Base-by-base conservation (phyloP, 148 eudicot genomes). In the Vaccinium vitisidaea region DNA sequence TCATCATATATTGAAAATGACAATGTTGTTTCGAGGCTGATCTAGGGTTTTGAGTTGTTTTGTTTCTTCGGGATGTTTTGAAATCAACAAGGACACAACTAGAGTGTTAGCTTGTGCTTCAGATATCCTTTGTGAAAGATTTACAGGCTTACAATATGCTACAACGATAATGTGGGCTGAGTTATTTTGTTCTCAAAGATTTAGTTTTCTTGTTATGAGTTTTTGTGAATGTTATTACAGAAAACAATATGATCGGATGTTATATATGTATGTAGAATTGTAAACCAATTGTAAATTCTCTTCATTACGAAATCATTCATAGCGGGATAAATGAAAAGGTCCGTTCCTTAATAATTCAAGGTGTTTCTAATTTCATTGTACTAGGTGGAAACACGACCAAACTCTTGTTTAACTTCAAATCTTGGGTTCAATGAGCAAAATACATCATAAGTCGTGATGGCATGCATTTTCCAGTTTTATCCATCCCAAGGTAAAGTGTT, bases 141-240 rank as follows among this genome's bases (percentile, higher is more conserved):
- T 90, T 95, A 83, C 98, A 98, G 16, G 99, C 99, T 36, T 97
- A 95, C 88, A 95, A 92, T 85, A 84, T 97, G 69, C 83, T 97
- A 89, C 91, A 85, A 88, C 79, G 87, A 86, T 92, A 27, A 85
- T 59, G 8, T 16, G 43, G 48, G 36, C 56, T 14, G 5, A 48
- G 55, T n/a, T 16, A 15, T 23, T 43, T 43, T 49, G 16, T 39
- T 56, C 36, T n/a, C 30, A 63, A n/a, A 4, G 50, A 36, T 4
- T 32, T 46, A 56, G 7, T 56, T 30, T 55, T 30, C 14, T 80
- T 56, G 12, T 18, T 36, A 13, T 6, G 5, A 30, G 32, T 1
- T 16, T 16, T 15, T 78, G 32, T 77, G 32, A 77, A 77, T 39
- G 19, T 75, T 43, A 5, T 23, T 53, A 30, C 10, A 53, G 58